Evolutionary conservation across 768 basidiomycete genomes (phyloP).

Genomic region (Gymnopilus junonius): DNA sequence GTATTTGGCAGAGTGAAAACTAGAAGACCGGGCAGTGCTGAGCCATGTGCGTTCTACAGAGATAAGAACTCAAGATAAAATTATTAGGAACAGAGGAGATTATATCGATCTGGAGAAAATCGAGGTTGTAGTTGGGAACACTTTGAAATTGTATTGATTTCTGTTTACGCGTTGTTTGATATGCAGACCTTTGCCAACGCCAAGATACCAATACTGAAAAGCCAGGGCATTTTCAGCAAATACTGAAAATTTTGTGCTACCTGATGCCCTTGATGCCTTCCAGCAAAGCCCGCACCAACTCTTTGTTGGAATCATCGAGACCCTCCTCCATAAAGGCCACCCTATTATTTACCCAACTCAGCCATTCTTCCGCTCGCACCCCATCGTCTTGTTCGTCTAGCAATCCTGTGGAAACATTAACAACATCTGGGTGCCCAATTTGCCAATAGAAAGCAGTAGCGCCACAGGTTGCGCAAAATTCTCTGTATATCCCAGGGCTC

Average conservation of each 20-base stretch:
- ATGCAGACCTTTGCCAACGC: neutral
- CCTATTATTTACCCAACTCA: slow-evolving; percentile 25
- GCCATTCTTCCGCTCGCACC: slow-evolving; percentile 31
- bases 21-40: neutral
- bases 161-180: neutral
- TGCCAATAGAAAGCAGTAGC: slow-evolving; percentile 34
- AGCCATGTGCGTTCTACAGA: neutral
- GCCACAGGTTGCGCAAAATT: slow-evolving; percentile 34
- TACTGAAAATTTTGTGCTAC: neutral
- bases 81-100: neutral
- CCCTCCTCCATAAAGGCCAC: slow-evolving; percentile 19
- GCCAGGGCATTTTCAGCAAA: neutral
- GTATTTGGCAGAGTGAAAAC: slow-evolving; percentile 34
- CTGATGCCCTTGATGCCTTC: slow-evolving; percentile 7
- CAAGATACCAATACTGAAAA: neutral
- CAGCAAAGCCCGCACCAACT: slow-evolving; percentile 10
- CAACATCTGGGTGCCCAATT: slow-evolving; percentile 22
- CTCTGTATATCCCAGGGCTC: slow-evolving; percentile 30
- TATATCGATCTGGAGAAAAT: neutral
- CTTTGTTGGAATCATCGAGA: neutral
- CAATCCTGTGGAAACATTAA: slow-evolving; percentile 33
- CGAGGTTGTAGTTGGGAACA: neutral
- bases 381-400: slow-evolving; percentile 29
- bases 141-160: neutral
- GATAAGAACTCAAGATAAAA: neutral